Evolutionary conservation across 148 eudicot species (phyloP).

Genomic region (Silene uniflora): DNA sequence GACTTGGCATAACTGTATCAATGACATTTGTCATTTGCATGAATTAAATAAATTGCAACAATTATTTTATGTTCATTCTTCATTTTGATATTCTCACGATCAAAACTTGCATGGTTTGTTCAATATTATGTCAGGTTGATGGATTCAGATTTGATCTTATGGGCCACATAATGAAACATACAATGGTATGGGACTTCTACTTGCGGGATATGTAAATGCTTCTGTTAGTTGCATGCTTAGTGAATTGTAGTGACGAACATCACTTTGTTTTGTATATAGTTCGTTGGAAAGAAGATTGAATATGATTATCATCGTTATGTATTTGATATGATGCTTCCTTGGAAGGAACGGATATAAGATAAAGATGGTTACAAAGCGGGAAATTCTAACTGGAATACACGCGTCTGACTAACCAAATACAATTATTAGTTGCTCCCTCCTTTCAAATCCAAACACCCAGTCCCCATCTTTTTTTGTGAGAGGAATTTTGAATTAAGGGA

Average conservation of each 20-base stretch:
- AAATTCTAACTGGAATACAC: neutral
- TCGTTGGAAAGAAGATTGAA: neutral
- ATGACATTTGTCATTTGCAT: neutral
- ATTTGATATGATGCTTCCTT: neutral
- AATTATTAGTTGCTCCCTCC: neutral
- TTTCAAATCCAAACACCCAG: too few relatives aligned
- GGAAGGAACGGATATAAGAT: neutral
- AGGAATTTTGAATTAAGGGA: too few relatives aligned
- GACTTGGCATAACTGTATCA: neutral
- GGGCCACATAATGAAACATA: conserved; percentile 95
- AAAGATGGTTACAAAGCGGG: neutral
- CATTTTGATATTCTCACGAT: conserved; percentile 9
- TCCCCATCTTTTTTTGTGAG: too few relatives aligned
- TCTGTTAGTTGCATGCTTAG: neutral
- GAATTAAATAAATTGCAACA: neutral
- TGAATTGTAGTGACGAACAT: neutral
- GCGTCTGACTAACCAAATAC: neutral
- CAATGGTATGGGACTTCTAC: conserved; percentile 60
- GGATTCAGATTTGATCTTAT: conserved; percentile 98
- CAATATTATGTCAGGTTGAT: conserved; percentile 67
- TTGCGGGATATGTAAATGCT: neutral
- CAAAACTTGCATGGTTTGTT: conserved; percentile 13
- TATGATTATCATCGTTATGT: neutral
- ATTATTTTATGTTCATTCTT: neutral
- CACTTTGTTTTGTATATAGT: neutral